Evolutionary conservation across 176 grass and related monocot genomes (phyloP).

Genomic region (Carex scoparia): DNA sequence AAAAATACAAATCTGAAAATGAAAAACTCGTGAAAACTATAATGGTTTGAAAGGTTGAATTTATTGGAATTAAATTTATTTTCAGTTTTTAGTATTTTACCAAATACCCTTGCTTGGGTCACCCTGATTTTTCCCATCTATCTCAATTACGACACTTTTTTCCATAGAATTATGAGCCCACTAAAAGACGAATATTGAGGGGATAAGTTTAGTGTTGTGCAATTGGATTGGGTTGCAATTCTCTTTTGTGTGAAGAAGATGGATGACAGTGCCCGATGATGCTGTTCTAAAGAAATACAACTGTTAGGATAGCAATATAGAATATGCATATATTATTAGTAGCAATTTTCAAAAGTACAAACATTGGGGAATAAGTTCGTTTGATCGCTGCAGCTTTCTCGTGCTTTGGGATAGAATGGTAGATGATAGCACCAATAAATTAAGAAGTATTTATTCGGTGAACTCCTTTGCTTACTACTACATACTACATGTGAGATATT

Average conservation of each 20-base stretch:
- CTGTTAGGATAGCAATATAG: not conserved
- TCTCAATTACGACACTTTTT: not conserved
- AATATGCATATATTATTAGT: not conserved
- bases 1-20: not conserved
- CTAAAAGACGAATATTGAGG: not conserved
- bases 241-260: not conserved
- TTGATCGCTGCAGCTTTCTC: not conserved
- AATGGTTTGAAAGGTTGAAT: not conserved
- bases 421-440: not conserved
- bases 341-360: not conserved
- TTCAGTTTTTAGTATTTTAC: not conserved
- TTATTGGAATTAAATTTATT: not conserved
- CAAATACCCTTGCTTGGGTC: not conserved
- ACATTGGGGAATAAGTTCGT: not conserved
- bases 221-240: constrained; percentile 7
- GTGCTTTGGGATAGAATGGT: not conserved
- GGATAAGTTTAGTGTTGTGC: not conserved
- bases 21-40: not conserved
- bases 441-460: not conserved
- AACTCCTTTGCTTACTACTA: not conserved
- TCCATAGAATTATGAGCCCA: not conserved
- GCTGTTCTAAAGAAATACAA: not conserved
- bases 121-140: not conserved
- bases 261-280: constrained; percentile 6
- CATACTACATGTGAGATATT: not conserved